These are phyloP conservation scores for Lactarius sp. DNA, from an alignment of 768 basidiomycete genomes.

Conservation along the genomic window DNA sequence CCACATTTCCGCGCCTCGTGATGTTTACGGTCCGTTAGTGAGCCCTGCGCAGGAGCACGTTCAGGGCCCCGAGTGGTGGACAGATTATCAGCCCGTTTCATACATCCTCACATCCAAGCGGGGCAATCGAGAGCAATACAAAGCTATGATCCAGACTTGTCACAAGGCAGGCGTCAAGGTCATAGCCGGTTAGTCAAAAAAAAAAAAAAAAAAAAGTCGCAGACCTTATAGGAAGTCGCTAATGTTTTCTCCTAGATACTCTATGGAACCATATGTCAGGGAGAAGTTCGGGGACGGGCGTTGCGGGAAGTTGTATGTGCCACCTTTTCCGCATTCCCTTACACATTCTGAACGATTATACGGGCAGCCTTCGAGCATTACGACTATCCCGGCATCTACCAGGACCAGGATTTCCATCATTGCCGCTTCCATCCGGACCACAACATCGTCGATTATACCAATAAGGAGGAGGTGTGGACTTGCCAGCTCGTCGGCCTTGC, in stretches of 20 bases:
- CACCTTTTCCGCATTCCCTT: too few species aligned
- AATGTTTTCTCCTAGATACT: constrained; percentile 36
- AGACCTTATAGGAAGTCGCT: constrained; percentile 30
- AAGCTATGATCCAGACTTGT: constrained; percentile 38
- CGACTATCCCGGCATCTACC: constrained; percentile 32
- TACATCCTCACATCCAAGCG: constrained; percentile 63
- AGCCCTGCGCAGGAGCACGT: constrained; percentile 58
- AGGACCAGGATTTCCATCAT: constrained; percentile 52
- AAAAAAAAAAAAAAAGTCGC: too few species aligned
- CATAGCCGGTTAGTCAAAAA: constrained; percentile 37
- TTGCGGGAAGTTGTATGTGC: constrained; percentile 18
- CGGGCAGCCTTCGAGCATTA: constrained; percentile 46
- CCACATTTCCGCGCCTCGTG: neutral
- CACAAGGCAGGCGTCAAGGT: constrained; percentile 38
- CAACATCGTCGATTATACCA: constrained; percentile 51
- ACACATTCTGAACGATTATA: neutral
- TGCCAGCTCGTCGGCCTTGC: constrained; percentile 38
- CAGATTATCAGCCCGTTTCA: constrained; percentile 66
- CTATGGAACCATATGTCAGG: constrained; percentile 67
- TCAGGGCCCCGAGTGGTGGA: constrained; percentile 63
- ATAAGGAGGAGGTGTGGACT: constrained; percentile 45
- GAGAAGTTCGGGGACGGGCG: constrained; percentile 37
- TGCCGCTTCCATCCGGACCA: constrained; percentile 52
- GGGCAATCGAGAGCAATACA: constrained; percentile 50
- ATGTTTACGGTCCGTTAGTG: constrained; percentile 26